Conservation (phyloP, 805 yeast species). For the Debaryomyces castellii region DNA sequence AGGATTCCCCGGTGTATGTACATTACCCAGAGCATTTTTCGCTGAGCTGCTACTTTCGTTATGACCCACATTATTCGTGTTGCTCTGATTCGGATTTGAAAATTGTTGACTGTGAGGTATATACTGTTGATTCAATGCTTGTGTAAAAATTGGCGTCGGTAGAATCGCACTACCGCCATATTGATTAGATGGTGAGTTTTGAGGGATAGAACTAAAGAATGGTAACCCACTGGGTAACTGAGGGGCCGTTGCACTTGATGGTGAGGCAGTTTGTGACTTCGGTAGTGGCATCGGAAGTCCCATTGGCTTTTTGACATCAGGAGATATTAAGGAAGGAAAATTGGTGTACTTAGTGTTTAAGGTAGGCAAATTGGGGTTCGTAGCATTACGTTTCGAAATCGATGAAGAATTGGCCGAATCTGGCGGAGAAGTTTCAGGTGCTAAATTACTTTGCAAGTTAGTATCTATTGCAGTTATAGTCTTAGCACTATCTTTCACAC, state of each 20-base stretch:
- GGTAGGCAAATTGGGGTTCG: constrained; percentile 3
- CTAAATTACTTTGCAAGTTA: constrained; percentile 6
- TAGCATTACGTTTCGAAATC: constrained; percentile 1
- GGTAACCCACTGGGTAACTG: constrained; percentile 27
- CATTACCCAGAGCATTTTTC: neutral
- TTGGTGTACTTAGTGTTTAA: constrained; percentile 17
- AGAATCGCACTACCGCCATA: constrained; percentile 19
- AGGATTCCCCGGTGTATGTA: neutral
- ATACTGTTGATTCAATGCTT: constrained; percentile 22
- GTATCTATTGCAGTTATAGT: constrained; percentile 46
- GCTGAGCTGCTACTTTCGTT: neutral
- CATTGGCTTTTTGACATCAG: constrained; percentile 29
- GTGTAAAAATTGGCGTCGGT: constrained; percentile 38
- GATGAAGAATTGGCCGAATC: constrained; percentile 7
- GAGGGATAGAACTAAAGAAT: constrained; percentile 26
- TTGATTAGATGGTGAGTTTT: constrained; percentile 20
- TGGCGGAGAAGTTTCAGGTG: constrained; percentile 5
- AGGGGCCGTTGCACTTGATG: constrained; percentile 40
- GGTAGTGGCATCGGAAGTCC: constrained; percentile 33
- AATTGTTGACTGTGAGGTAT: constrained; percentile 15
- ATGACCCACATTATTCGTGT: neutral
- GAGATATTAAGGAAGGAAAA: constrained; percentile 26
- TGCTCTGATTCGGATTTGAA: constrained; percentile 23
- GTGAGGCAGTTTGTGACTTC: constrained; percentile 42
- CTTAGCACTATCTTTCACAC: constrained; percentile 38